Evolutionary conservation across 73 alveolate species (phyloP), one percentile per base, ranked within the genome.

Genomic region (Symbiodinium pilosum): DNA sequence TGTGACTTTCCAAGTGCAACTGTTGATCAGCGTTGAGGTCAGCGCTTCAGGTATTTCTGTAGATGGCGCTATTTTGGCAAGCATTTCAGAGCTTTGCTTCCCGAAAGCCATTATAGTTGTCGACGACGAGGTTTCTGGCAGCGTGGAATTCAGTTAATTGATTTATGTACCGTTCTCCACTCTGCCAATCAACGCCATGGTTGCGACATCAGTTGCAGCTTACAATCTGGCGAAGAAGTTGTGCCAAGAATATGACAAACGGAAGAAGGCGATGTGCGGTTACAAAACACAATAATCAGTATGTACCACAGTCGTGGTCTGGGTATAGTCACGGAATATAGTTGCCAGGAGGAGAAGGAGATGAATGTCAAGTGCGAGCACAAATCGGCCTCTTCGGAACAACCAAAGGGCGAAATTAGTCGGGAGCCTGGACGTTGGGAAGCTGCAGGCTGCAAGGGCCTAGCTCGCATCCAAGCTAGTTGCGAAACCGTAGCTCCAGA

Each of bases 131-230:
- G n/a, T n/a, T n/a, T n/a, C n/a, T n/a, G n/a, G n/a, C n/a, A n/a
- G n/a, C n/a, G n/a, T n/a, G n/a, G n/a, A n/a, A n/a, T n/a, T n/a
- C n/a, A n/a, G n/a, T n/a, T n/a, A n/a, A n/a, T n/a, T n/a, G n/a
- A n/a, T n/a, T n/a, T n/a, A n/a, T n/a, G n/a, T n/a, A n/a, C n/a
- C n/a, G n/a, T n/a, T n/a, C n/a, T n/a, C n/a, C n/a, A n/a, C n/a
- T n/a, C n/a, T n/a, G n/a, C n/a, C n/a, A 41, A 24, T 39, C 26
- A n/a, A 11, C 34, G 84, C 44, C 95, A 88, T 88, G 96, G 96
- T 69, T 43, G 87, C 54, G 47, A 89, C 96, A 42, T 89, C 96
- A 43, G 71, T 51, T 40, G 96, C 96, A 11, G 96, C 96, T 54
- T 89, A 56, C 44, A 73, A 89, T 40, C 43, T 89, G 47, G 96